phyloP scores from a whole-genome alignment of 2,329 filamentous ascomycete species.

The Aspergillus sp. region DNA sequence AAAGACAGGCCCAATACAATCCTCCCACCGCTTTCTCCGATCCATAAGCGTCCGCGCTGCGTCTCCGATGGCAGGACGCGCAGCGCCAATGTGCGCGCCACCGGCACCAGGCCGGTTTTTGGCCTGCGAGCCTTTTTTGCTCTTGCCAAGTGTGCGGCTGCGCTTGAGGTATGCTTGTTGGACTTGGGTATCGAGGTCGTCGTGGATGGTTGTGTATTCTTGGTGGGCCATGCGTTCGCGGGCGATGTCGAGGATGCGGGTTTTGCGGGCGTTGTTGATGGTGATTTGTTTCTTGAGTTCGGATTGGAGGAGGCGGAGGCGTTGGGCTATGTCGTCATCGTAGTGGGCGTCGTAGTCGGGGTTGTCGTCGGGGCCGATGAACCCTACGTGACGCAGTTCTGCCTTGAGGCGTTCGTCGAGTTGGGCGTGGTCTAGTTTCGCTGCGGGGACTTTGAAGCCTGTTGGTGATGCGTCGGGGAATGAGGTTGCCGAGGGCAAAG shows the following conservation, averaged over 20 bases:
- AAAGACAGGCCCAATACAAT: conserved; percentile 84
- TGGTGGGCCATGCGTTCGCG: conserved; percentile 92
- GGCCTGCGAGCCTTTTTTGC: conserved; percentile 73
- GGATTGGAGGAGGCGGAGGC: conserved; percentile 75
- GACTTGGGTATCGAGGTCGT: conserved; percentile 91
- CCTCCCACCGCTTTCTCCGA: conserved; percentile 78
- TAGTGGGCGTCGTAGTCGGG: conserved; percentile 83
- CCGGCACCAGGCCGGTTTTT: conserved; percentile 56
- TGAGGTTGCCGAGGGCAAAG: conserved; percentile 63
- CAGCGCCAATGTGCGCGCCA: conserved; percentile 52
- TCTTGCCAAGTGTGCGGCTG: conserved; percentile 88
- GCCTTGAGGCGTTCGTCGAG: conserved; percentile 87
- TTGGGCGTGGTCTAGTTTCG: conserved; percentile 75
- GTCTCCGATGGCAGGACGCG: conserved; percentile 69
- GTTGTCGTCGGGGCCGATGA: conserved; percentile 62
- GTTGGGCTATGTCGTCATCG: conserved; percentile 89
- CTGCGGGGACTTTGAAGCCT: conserved; percentile 69
- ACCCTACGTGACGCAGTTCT: conserved; percentile 84
- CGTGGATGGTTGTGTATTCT: conserved; percentile 92
- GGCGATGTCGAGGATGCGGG: conserved; percentile 76
- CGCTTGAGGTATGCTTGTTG: conserved; percentile 94
- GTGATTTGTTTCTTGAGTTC: conserved; percentile 77
- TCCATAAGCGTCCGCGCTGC: conserved; percentile 90
- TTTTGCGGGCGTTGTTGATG: conserved; percentile 83
- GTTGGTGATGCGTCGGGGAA: conserved; percentile 72